A percentile compares a stretch with the other conserved stretches of the same genome.
Conservation (phyloP, 371 early-diverging fungal genomes). For the Rhizopus sp. region DNA sequence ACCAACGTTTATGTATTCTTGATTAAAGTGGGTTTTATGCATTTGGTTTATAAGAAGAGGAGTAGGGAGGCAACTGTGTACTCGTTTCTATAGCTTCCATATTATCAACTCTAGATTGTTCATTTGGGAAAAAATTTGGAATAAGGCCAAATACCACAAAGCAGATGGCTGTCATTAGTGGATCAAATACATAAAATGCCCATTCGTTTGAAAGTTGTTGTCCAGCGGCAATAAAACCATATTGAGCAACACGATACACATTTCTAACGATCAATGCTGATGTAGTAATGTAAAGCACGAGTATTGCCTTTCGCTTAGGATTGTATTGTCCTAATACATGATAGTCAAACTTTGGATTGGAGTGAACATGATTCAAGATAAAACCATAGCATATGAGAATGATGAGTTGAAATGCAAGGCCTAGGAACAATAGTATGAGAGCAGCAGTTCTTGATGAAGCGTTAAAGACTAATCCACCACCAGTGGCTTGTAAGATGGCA, state of each 20-base stretch:
- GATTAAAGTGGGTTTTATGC: too few species aligned
- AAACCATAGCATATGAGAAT: background rate
- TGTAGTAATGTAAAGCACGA: slow-evolving; percentile 3
- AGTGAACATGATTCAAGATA: background rate
- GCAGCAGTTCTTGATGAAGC: background rate
- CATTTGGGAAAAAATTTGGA: background rate
- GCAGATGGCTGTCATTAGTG: slow-evolving; percentile 9
- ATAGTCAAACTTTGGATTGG: background rate
- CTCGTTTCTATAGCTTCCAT: too few species aligned
- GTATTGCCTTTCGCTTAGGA: slow-evolving; percentile 5
- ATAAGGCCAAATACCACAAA: background rate
- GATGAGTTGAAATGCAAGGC: slow-evolving; percentile 1
- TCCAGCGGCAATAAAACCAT: background rate
- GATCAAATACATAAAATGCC: slow-evolving; percentile 13
- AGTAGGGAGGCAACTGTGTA: too few species aligned
- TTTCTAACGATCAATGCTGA: background rate
- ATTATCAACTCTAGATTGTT: background rate
- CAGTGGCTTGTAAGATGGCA: slow-evolving; percentile 2
- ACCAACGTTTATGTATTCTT: too few species aligned
- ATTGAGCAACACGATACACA: slow-evolving; percentile 6
- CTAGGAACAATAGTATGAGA: background rate
- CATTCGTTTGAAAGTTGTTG: background rate
- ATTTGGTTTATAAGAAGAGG: too few species aligned
- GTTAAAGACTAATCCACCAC: slow-evolving; percentile 1
- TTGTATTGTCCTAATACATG: background rate